Conservation (phyloP, 768 basidiomycete genomes). For the Boletus sensibilis region DNA sequence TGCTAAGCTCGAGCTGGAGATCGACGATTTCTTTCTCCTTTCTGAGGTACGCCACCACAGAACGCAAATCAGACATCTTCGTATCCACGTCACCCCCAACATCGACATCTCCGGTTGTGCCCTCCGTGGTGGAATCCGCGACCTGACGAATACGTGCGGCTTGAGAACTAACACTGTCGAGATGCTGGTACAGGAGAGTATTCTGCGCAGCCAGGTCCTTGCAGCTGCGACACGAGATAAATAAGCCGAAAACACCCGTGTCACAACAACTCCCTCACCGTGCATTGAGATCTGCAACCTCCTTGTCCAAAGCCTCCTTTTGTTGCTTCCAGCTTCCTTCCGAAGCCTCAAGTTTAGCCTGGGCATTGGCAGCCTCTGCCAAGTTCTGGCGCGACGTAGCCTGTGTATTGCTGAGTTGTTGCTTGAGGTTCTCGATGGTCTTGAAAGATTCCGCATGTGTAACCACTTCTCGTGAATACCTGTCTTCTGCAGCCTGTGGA, state of each 20-base stretch:
- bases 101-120: constrained; percentile 44
- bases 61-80: constrained; percentile 70
- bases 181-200: constrained; percentile 72
- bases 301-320: constrained; percentile 73
- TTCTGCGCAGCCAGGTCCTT: constrained; percentile 79
- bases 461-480: constrained; percentile 78
- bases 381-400: constrained; percentile 54
- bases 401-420: constrained; percentile 56
- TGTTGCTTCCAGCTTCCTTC: constrained; percentile 82
- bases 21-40: constrained; percentile 94
- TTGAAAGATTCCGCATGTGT: constrained; percentile 87
- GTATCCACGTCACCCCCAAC: constrained; percentile 52
- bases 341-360: constrained; percentile 66
- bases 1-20: constrained; percentile 78
- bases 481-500: constrained; percentile 68
- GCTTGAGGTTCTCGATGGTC: constrained; percentile 58
- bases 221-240: constrained; percentile 42
- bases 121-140: constrained; percentile 50
- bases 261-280: constrained; percentile 45
- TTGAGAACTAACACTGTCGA: constrained; percentile 80
- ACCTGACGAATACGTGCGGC: constrained; percentile 78
- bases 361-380: constrained; percentile 68
- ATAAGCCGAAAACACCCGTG: not conserved
- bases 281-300: constrained; percentile 65
- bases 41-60: constrained; percentile 77